Base-by-base conservation (phyloP, 805 yeast genomes). In the Metschnikowia noctiluminum region DNA sequence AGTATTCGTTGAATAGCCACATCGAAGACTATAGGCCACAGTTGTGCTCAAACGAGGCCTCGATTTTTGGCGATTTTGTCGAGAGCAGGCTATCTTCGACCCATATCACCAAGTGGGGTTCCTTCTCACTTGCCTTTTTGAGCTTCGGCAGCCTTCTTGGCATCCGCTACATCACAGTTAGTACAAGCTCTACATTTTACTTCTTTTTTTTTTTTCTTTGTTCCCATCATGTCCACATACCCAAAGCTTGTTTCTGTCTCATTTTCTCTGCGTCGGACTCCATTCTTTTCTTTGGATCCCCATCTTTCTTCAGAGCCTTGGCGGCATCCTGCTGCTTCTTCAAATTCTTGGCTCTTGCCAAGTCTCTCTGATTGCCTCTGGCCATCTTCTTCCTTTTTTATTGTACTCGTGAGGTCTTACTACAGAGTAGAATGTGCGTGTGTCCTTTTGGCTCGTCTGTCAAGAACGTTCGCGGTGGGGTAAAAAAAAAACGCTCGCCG, bases 341-440 rank as follows among this genome's bases (percentile, higher is more conserved):
- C 66, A 73, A 65, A 69, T 88, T 89, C 72, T 88, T 92, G 52
- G 84, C 88, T 64, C 99, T 80, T 31, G 97, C 97, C 59, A 87
- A 78, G 37, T 92, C 99, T 68, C 99, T 81, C 71, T 94, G 98
- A 68, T 92, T 94, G 31, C 99, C 99, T 74, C 99, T 81, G 45
- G 96, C 85, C 97, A 92, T 91, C 10, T 16, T 37, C 16, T 30
- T 27, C 9, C 14, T n/a, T 11, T 42, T 26, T 35, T 14, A 27
- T 30, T 30, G n/a, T n/a, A n/a, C n/a, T n/a, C n/a, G n/a, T n/a
- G n/a, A n/a, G n/a, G n/a, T n/a, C n/a, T n/a, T n/a, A n/a, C n/a
- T n/a, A n/a, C n/a, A n/a, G n/a, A n/a, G n/a, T n/a, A n/a, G n/a
- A n/a, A n/a, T n/a, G n/a, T n/a, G n/a, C n/a, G n/a, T n/a, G n/a